A percentile compares a stretch with the other conserved stretches of the same genome.
Evolutionary conservation across 179 eudicot genomes (phyloP).

Genomic region (Dionaea muscipula): DNA sequence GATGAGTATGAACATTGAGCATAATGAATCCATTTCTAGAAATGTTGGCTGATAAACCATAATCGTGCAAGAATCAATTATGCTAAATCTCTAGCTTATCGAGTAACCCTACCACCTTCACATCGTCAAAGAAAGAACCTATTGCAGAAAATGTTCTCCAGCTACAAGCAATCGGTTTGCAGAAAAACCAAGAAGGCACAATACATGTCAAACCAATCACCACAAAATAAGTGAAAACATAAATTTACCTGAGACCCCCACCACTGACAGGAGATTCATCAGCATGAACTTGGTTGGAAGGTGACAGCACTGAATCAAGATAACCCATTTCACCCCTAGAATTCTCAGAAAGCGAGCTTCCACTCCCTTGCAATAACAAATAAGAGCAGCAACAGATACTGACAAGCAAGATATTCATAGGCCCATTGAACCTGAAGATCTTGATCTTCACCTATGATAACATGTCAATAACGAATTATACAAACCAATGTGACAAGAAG

Average conservation of each 20-base stretch:
- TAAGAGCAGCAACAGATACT: too few species aligned
- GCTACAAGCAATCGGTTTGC: too few species aligned
- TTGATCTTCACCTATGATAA: constrained; percentile 1
- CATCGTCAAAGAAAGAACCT: too few species aligned
- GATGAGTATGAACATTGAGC: too few species aligned
- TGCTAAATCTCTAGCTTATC: too few species aligned
- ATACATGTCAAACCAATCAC: background rate
- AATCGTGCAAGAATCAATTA: too few species aligned
- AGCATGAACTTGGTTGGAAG: constrained; percentile 45
- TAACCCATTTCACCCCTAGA: constrained; percentile 55
- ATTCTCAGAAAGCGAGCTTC: constrained; percentile 20
- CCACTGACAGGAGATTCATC: constrained; percentile 61
- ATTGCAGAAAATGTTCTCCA: too few species aligned
- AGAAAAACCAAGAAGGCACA: background rate
- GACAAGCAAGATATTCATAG: background rate
- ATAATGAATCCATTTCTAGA: too few species aligned
- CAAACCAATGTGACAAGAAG: constrained; percentile 4
- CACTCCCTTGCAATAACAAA: constrained; percentile 11
- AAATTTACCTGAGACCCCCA: constrained; percentile 57
- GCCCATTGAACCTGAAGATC: constrained; percentile 7
- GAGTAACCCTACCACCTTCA: too few species aligned
- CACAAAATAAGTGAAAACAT: background rate
- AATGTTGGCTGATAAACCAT: too few species aligned
- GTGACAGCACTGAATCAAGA: constrained; percentile 56
- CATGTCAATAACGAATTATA: background rate